Base-by-base conservation (phyloP, 2,329 filamentous ascomycete species). In the Trichoderma sp. region DNA sequence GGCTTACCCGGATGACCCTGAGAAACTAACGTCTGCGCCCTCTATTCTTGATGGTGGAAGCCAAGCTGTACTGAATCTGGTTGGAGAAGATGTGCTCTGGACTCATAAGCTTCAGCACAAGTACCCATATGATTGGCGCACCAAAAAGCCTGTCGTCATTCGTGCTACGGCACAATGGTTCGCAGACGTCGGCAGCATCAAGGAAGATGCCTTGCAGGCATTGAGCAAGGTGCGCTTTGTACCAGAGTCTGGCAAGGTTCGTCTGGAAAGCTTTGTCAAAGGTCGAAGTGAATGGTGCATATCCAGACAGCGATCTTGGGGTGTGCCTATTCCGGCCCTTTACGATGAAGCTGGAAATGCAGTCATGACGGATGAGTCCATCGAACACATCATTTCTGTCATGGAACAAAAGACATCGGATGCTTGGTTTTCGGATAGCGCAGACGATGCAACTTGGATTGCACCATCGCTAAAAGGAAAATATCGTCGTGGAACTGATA, bases 101-200 rank as follows among this genome's bases (percentile, higher is more conserved):
- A 86, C 86, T 4, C 91, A 96, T 73, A 84, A 84, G 68, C 91
- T 95, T 77, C 85, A 85, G 64, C 96, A 99, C 83, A 98, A 97
- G 79, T 98, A 98, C 77, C 96, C 96, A 0, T 97, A 98, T 74
- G 96, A 99, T 80, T 99, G 96, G 96, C 87, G 96, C 66, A 97
- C 95, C 0, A 99, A 98, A 80, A 86, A 91, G 73, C 96, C 96
- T 1, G 90, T 99, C 60, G 93, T 99, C 70, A 88, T 96, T 39
- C 85, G 96, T 72, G 95, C 96, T 4, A 99, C 96, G 0, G 93
- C 94, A 46, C 96, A 99, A 80, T 99, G 96, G 96, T 99, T 99
- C 77, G 94, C 96, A 13, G 93, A 98, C 78, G 93, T 97, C 2
- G 93, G 86, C 16, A 87, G 85, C 61, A 95, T 98, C 79, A 96